Evolutionary conservation across 441 rosid species (phyloP), one percentile per base, ranked within the genome.

Genomic region (Pelargonium fulgidum): DNA sequence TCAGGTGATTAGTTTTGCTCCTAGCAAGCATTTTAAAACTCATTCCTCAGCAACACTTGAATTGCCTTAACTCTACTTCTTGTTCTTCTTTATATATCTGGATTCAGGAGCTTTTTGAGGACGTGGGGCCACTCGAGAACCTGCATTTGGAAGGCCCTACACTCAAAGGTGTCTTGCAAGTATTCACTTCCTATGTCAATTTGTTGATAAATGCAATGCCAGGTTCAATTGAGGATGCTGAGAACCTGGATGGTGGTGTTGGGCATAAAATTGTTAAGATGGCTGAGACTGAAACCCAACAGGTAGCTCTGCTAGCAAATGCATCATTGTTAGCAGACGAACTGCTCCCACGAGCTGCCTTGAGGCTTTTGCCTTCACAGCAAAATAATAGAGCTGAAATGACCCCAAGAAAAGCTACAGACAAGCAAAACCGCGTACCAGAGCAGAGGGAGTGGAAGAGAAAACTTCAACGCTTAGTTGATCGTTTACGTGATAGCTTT

Each of bases 361-460:
- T 88, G 94, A 96, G 88, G 78, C 94, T 95, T 17, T 82, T 94
- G 72, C 90, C 96, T 67, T 52, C 76, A 29, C 82, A 75, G 75
- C 96, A 86, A 68, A 75, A 76, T 67, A 84, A 75, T 81, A 72
- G 84, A 74, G 85, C 77, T 77, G 92, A 91, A 71, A 96, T 88
- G 71, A 64, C 78, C 52, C 85, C 80, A 58, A 81, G 91, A 77
- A 88, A 92, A 79, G 85, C 90, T 56, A 54, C 68, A 48, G 99
- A 95, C 79, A 88, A 91, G 83, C 96, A 92, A 80, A 96, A 85
- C 70, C 99, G 99, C 71, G 85, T 89, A 73, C 97, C 97, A 68
- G 99, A 96, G 77, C 99, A 91, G 75, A 87, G 97, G 77, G 99
- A 96, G 84, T 96, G 99, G 98, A 96, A 86, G 86, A 86, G 88